These are phyloP conservation scores for Cylindrotheca fusiformis DNA, from an alignment of 108 stramenopile genomes.

Conservation along the genomic window DNA sequence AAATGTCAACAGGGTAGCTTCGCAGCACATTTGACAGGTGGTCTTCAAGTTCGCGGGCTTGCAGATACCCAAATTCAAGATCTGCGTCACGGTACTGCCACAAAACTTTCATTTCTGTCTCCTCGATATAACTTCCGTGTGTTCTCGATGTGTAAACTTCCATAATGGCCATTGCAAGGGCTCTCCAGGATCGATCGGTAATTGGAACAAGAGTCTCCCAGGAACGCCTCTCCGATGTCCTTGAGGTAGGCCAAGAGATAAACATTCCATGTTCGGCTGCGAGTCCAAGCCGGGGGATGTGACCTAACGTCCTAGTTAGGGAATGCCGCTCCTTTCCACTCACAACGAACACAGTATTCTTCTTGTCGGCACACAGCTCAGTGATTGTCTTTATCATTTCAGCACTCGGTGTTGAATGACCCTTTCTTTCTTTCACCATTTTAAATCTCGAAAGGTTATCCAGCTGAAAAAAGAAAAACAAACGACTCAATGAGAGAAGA, in stretches of 20 bases:
- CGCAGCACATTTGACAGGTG: slow-evolving; percentile 89
- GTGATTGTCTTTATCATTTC: slow-evolving; percentile 71
- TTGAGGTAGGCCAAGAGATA: slow-evolving; percentile 80
- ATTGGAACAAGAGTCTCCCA: slow-evolving; percentile 90
- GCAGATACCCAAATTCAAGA: slow-evolving; percentile 96
- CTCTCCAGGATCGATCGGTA: slow-evolving; percentile 84
- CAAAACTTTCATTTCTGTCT: slow-evolving; percentile 90
- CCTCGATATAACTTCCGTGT: slow-evolving; percentile 88
- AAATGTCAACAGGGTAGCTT: slow-evolving; percentile 91
- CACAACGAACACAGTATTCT: slow-evolving; percentile 90
- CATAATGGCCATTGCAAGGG: slow-evolving; percentile 85
- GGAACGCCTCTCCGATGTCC: slow-evolving; percentile 53
- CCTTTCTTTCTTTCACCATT: slow-evolving; percentile 89
- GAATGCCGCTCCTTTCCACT: slow-evolving; percentile 86
- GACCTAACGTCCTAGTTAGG: slow-evolving; percentile 71
- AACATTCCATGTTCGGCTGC: slow-evolving; percentile 95
- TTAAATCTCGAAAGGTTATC: slow-evolving; percentile 82
- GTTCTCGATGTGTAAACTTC: slow-evolving; percentile 93
- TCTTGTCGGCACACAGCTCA: slow-evolving; percentile 77
- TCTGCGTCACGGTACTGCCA: slow-evolving; percentile 98
- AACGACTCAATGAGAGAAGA: background rate
- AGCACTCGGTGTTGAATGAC: slow-evolving; percentile 61
- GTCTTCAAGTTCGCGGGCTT: slow-evolving; percentile 94
- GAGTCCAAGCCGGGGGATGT: slow-evolving; percentile 81
- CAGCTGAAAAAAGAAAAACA: slow-evolving; percentile 35